Evolutionary conservation across 2,329 filamentous ascomycete genomes (phyloP), one percentile per base, ranked within the genome.

Genomic region (Trichophyton mentagrophytes): DNA sequence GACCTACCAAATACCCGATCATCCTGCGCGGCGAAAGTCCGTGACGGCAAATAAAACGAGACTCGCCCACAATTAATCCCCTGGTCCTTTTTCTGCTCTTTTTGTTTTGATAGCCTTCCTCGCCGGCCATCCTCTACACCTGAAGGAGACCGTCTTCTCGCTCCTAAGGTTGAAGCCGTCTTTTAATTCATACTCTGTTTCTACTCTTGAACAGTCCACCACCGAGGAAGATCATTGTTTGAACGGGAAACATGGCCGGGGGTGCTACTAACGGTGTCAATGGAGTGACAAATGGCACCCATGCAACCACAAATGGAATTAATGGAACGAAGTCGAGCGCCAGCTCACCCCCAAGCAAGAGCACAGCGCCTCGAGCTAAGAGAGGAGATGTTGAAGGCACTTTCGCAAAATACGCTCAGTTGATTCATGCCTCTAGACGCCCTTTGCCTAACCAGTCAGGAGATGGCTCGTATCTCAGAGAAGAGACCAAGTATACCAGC

Each of bases 401-500:
- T 15, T 79, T 79, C 60, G 70, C 74, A 40, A 71, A 74, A 63
- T 78, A 74, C 69, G 74, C 75, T 20, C 74, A 77, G 64, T 68
- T 79, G 9, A 75, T 80, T 58, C 76, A 79, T 60, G 79, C 82
- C 3, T 82, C 84, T 1, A 77, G 77, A 61, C 75, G 82, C n/a
- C 85, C 86, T 8, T 72, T 87, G 36, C 85, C 86, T 0, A 83
- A 77, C 1, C 79, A 86, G 66, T 80, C 78, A 60, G 84, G 85
- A 27, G 80, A 85, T 68, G 84, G 84, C n/a, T 79, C 80, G 1
- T 86, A 85, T 61, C 73, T 79, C 3, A 67, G 69, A 6, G 70
- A 76, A 1, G 73, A 74, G 42, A 77, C 77, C 61, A 73, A 74
- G n/a, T 76, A 77, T 65, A 77, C 80, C 13, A 79, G 79, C 0